Evolutionary conservation across 371 early-diverging fungal genomes (phyloP), one percentile per base, ranked within the genome.

Genomic region (Mortierella sp.): DNA sequence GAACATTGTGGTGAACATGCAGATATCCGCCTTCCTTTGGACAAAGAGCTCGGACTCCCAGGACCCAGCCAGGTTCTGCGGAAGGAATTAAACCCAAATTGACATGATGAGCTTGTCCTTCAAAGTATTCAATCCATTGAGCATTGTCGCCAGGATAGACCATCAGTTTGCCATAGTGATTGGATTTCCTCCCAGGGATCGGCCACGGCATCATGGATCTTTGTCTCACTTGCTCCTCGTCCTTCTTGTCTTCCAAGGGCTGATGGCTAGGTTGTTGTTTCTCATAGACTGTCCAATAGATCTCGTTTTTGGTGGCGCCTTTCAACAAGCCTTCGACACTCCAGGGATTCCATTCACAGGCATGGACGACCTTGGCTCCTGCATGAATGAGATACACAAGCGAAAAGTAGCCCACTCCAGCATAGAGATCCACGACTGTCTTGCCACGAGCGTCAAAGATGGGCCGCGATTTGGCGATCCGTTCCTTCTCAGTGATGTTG

Each of bases 341-440:
- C 78, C 79, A 82, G 0, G 74, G 68, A 45, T 82, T 82, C 79
- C 71, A 70, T 55, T 82, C 83, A 45, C 83, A 82, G 10, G 83
- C 83, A 46, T 80, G 80, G 9, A 82, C 79, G 13, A 31, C 21
- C 12, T 54, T 62, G n/a, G 81, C 83, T 0, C 69, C 71, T 2
- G 76, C 63, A 57, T 79, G 74, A 19, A 81, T 21, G 40, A 81
- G 52, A 50, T 80, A 81, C 13, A 82, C 80, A 21, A 82, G 56
- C 1, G 80, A 54, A 54, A 81, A 82, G 37, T 82, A 82, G 24
- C 82, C 82, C 12, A 82, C 74, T 3, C 82, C 82, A 12, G 73
- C 81, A 48, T 82, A 82, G 12, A 82, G 57, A 55, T 82, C 82
- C 22, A 82, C 71, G 9, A 82, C 77, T 2, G 57, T 34, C 27